Conservation (phyloP, 768 basidiomycete genomes). For the Crassisporium funariophilum region DNA sequence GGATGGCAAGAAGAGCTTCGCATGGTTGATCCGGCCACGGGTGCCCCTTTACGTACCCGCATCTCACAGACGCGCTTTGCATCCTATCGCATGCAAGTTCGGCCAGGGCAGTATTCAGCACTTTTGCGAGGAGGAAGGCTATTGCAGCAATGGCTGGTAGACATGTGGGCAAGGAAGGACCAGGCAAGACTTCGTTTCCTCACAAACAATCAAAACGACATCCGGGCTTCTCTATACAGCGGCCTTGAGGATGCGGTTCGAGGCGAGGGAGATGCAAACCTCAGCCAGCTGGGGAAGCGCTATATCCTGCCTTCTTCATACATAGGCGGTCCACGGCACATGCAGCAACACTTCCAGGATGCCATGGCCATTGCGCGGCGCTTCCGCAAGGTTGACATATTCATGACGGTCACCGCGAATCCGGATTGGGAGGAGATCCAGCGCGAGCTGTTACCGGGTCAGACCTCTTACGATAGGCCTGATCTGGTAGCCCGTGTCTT, state of each 20-base stretch:
- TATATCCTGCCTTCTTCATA: slow-evolving; percentile 35
- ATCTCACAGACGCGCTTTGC: slow-evolving; percentile 19
- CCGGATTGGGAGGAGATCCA: slow-evolving; percentile 50
- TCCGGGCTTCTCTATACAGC: slow-evolving; percentile 37
- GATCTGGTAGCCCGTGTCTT: slow-evolving; percentile 51
- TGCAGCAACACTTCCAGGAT: slow-evolving; percentile 46
- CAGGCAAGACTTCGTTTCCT: slow-evolving; percentile 35
- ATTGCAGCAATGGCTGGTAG: slow-evolving; percentile 46
- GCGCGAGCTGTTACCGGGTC: slow-evolving; percentile 38
- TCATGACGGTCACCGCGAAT: slow-evolving; percentile 54
- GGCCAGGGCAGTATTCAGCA: slow-evolving; percentile 19
- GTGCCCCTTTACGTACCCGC: slow-evolving; percentile 8
- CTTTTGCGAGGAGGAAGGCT: slow-evolving; percentile 39
- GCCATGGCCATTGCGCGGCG: slow-evolving; percentile 42
- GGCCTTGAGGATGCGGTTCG: slow-evolving; percentile 38
- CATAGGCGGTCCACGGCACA: slow-evolving; percentile 37
- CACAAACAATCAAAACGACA: slow-evolving; percentile 32
- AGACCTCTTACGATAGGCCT: slow-evolving; percentile 43
- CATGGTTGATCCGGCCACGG: no score
- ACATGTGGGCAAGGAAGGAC: slow-evolving; percentile 48
- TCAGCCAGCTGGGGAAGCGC: slow-evolving; percentile 25
- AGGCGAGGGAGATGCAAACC: slow-evolving; percentile 24
- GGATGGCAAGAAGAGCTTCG: no score
- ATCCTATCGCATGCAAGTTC: slow-evolving; percentile 34
- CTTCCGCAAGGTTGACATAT: slow-evolving; percentile 40